Percentiles rank a stretch among this genome's conserved stretches.
phyloP scores from a whole-genome alignment of 2,329 filamentous ascomycete genomes.

The Calonectria crousiana region DNA sequence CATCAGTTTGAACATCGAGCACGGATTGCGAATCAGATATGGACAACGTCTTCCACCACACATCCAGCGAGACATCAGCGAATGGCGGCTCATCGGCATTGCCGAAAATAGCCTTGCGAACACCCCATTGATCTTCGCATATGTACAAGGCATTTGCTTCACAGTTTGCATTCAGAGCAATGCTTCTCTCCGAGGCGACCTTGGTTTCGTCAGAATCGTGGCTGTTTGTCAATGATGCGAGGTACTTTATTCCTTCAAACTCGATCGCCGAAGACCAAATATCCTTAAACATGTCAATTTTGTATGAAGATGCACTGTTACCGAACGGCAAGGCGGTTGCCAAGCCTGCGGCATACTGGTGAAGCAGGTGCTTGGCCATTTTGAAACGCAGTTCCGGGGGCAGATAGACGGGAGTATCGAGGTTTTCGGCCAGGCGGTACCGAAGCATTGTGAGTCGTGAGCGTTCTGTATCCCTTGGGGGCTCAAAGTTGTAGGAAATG shows the following conservation, averaged over 20 bases:
- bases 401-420: not conserved
- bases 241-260: not conserved
- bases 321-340: not conserved
- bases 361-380: not conserved
- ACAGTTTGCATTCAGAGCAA: not conserved
- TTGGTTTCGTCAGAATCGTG: not conserved
- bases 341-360: not conserved
- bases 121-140: slow-evolving; percentile 5
- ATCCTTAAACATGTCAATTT: not conserved
- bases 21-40: not conserved
- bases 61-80: not conserved
- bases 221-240: not conserved
- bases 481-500: not conserved
- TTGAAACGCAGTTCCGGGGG: not conserved
- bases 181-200: not conserved
- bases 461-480: not conserved
- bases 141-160: not conserved
- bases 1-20: not conserved
- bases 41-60: slow-evolving; percentile 14
- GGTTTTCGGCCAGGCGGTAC: not conserved
- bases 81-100: not conserved
- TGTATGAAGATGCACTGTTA: too few relatives aligned
- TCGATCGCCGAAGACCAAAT: not conserved
- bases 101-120: not conserved
- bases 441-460: not conserved